These are phyloP conservation scores for Handroanthus guayacan DNA, from an alignment of 257 asterid species.

Conservation along the genomic window DNA sequence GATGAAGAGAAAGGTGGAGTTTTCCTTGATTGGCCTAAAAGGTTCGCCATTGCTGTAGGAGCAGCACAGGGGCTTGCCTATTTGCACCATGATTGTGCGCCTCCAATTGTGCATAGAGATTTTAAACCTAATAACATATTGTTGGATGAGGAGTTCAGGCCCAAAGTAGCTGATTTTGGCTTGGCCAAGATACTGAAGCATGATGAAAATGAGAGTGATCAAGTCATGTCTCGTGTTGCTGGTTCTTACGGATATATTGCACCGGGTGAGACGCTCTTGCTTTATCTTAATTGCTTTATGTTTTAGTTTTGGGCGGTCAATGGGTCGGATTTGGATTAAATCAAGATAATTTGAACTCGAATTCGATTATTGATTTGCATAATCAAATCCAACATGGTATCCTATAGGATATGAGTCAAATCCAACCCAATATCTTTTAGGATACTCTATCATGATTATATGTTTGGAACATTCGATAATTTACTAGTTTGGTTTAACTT, in stretches of 20 bases:
- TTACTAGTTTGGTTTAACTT: constrained; percentile 5
- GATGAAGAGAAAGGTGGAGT: constrained; percentile 4
- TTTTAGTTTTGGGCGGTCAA: too few species aligned
- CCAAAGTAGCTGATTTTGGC: constrained; percentile 29
- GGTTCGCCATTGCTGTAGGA: neutral
- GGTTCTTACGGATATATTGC: constrained; percentile 4
- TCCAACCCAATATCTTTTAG: too few species aligned
- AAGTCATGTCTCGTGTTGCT: constrained; percentile 3
- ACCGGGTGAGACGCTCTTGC: neutral
- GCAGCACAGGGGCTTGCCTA: constrained; percentile 1
- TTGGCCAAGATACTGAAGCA: constrained; percentile 3
- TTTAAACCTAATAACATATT: constrained; percentile 43
- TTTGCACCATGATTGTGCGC: constrained; percentile 43
- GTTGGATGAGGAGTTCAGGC: constrained; percentile 41
- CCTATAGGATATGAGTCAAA: too few species aligned
- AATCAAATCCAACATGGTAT: too few species aligned
- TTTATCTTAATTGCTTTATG: neutral
- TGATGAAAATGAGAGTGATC: neutral
- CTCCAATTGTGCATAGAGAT: constrained; percentile 41
- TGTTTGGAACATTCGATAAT: neutral
- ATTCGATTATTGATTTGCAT: too few species aligned
- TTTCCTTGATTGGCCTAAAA: neutral
- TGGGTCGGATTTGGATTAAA: too few species aligned
- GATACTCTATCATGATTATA: too few species aligned
- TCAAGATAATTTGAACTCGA: too few species aligned